A percentile compares a stretch with the other conserved stretches of the same genome.
phyloP scores from a whole-genome alignment of 2,329 filamentous ascomycete species.

The Plectosphaerella cucumerina region DNA sequence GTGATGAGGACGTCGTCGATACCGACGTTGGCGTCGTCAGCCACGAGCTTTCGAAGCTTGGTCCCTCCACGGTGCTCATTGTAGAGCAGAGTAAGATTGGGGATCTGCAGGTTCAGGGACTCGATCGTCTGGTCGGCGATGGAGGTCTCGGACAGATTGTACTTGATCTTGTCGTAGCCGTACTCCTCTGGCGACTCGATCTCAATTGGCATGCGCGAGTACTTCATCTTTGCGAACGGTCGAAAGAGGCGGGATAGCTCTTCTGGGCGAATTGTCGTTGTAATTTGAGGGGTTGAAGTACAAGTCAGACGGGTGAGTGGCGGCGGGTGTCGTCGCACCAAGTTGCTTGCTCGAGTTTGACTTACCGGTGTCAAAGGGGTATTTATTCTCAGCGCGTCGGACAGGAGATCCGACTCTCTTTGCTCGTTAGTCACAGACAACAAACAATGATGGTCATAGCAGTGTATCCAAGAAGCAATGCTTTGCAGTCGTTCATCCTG shows the following conservation, averaged over 20 bases:
- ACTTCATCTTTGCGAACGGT: constrained; percentile 13
- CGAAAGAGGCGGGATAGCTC: too few relatives aligned
- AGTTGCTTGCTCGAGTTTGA: too few relatives aligned
- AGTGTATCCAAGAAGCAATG: too few relatives aligned
- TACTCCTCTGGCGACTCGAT: constrained; percentile 18
- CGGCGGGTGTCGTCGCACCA: neutral
- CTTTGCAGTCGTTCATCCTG: too few relatives aligned
- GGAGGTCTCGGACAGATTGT: constrained; percentile 19
- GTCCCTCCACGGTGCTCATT: constrained; percentile 15
- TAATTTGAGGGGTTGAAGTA: neutral
- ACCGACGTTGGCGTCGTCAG: constrained; percentile 7
- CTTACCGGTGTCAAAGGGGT: too few relatives aligned
- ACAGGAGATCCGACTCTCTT: too few relatives aligned
- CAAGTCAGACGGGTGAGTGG: neutral
- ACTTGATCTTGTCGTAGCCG: constrained; percentile 14
- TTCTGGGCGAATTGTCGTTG: neutral
- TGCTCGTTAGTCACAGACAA: too few relatives aligned
- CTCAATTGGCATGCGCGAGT: constrained; percentile 19
- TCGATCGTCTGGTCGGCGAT: constrained; percentile 16
- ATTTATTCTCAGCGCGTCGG: too few relatives aligned
- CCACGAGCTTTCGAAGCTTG: constrained; percentile 12
- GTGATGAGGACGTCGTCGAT: constrained; percentile 16
- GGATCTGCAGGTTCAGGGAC: constrained; percentile 12
- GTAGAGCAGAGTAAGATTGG: constrained; percentile 14
- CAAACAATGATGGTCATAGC: too few relatives aligned